Base-by-base conservation (phyloP, 495 filamentous ascomycete species). In the Penicillium robsamsonii region DNA sequence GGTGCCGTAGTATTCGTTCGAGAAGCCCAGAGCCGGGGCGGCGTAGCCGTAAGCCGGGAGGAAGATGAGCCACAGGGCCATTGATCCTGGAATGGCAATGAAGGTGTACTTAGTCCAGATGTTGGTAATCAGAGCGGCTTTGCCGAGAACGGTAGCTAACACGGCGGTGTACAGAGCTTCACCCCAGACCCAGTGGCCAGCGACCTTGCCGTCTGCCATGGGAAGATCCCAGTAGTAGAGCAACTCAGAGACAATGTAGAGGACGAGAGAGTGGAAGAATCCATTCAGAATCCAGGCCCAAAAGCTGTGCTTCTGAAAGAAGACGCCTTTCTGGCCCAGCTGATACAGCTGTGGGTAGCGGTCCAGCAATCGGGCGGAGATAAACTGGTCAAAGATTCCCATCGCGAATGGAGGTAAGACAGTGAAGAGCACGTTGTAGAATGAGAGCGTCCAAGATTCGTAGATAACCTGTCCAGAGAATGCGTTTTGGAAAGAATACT, bases 391-490 rank as follows among this genome's bases (percentile, higher is more conserved):
- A 59, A 96, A 93, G 60, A 97, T 96, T 61, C 95, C 95, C 73
- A 99, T 90, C 25, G 87, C 93, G 43, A 99, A 86, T 1, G 95
- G 95, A 38, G 95, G 95, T 31, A 97, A 74, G 42, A 95, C 88
- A 9, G 95, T 97, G 75, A 96, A 99, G 70, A 99, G 88, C 71
- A 99, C 91, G 78, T 99, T 99, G 81, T 97, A 99, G 79, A 96
- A 96, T 13, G 95, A 96, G 13, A 99, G 79, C 2, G 92, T 97
- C 95, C 95, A 99, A 13, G 93, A 97, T 75, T 99, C 95, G 83
- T 92, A 97, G 69, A 99, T 99, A 62, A 97, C 91, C 70, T 96
- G 85, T 60, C 94, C 95, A 1, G 94, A 97, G 73, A 97, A 99
- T 57, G 87, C 89, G 68, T 99, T 97, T 85, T 96, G 91, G 76